A percentile compares a stretch with the other conserved stretches of the same genome.
Conservation (phyloP, 495 filamentous ascomycete species). For the Podospora tetraspora region DNA sequence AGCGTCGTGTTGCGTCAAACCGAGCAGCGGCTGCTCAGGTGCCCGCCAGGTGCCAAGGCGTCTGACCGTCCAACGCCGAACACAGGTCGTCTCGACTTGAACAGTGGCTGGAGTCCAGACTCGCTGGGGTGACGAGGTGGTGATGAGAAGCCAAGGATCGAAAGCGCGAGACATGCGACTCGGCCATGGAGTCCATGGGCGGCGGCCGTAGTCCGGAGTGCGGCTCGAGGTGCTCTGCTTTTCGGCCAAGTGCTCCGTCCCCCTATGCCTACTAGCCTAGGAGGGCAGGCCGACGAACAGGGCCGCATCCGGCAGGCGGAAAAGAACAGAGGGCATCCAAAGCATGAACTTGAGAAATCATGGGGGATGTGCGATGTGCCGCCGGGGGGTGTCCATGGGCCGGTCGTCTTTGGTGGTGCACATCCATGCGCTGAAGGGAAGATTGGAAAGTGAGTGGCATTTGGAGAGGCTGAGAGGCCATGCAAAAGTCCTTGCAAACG, state of each 20-base stretch:
- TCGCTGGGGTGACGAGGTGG: background rate
- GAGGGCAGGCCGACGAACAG: constrained; percentile 1
- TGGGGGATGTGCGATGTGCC: background rate
- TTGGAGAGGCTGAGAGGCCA: too few species aligned
- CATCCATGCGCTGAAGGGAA: background rate
- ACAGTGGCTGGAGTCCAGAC: background rate
- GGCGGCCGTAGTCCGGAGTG: background rate
- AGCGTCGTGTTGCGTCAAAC: background rate
- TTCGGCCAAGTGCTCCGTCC: too few species aligned
- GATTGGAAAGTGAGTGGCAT: too few species aligned
- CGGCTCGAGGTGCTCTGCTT: background rate
- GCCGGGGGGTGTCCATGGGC: background rate
- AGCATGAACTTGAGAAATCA: constrained; percentile 6
- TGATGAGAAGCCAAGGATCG: constrained; percentile 4
- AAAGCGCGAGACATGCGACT: background rate
- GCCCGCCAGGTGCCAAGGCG: constrained; percentile 12
- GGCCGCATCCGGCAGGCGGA: background rate
- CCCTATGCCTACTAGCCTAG: too few species aligned
- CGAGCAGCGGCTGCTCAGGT: constrained; percentile 6
- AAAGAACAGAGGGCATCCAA: constrained; percentile 1
- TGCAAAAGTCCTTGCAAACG: background rate
- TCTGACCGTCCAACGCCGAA: constrained; percentile 14
- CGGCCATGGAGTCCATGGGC: background rate
- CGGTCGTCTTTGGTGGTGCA: background rate
- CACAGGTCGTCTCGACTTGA: constrained; percentile 9